Base-by-base conservation (phyloP, 148 eudicot genomes). In the Gaultheria prostrata region DNA sequence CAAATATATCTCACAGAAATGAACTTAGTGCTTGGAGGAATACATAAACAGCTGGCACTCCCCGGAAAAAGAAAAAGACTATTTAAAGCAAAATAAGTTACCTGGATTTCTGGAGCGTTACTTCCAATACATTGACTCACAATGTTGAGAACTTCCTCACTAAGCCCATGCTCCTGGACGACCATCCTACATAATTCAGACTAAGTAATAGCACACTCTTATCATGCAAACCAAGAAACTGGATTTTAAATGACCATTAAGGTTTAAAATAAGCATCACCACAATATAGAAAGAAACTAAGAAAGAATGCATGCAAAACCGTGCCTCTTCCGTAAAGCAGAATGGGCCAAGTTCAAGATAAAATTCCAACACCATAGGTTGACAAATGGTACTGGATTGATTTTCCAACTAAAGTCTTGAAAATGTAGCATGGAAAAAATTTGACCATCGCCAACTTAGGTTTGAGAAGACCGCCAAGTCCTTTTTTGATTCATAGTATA, bases 51-150 rank as follows among this genome's bases (percentile, higher is more conserved):
- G 18, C 24, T 39, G 32, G 20, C 26, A 84, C 50, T 53, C 70
- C 35, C 49, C 65, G 43, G 43, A 39, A 51, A 70, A 63, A 61
- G 24, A 49, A 12, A n/a, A 63, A 21, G 17, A 77, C 10, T 33
- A 48, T 35, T 56, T 46, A 72, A 30, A 43, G 33, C 26, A 71
- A 75, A 46, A 63, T 3, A 76, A 45, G 10, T 74, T 89, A 94
- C 99, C 93, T 90, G 89, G 81, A 94, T 89, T 88, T 93, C 94
- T 48, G 87, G 79, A 88, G 93, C 61, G 85, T 89, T 85, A 75
- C 92, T 95, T 78, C 97, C 93, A 87, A 93, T 83, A 85, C 87
- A 87, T 83, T 90, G 93, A 77, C 87, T 89, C 82, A 96, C 86
- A 43, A 86, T 87, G 79, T 88, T 78, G 50, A 91, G 86, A 87